Percentiles rank a stretch among this genome's conserved stretches.
Evolutionary conservation across 768 basidiomycete genomes (phyloP).

Genomic region (Macrocybe gigantea): DNA sequence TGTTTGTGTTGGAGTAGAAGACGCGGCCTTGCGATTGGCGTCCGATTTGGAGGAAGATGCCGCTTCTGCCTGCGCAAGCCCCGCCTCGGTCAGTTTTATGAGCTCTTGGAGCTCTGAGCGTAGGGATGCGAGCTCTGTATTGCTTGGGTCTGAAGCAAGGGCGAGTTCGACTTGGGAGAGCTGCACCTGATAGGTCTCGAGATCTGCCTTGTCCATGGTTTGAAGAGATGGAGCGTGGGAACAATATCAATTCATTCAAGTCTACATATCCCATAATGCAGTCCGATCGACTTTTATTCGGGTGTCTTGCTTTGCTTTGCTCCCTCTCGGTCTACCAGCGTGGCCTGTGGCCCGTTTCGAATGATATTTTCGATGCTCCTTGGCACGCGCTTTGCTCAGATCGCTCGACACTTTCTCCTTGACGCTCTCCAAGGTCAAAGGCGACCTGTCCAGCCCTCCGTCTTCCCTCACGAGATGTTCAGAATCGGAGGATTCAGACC

Average conservation of each 20-base stretch:
- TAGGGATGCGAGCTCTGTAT: conserved; percentile 66
- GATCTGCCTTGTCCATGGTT: conserved; percentile 61
- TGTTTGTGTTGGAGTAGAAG: conserved; percentile 43
- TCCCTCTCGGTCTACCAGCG: conserved; percentile 68
- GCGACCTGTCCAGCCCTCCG: conserved; percentile 13
- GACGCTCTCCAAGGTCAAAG: conserved; percentile 38
- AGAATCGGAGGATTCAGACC: background rate
- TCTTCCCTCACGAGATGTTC: too few relatives aligned
- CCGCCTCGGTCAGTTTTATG: conserved; percentile 71
- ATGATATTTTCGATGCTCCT: conserved; percentile 73
- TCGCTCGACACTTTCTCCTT: conserved; percentile 59
- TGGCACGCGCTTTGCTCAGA: conserved; percentile 50
- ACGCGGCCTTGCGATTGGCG: conserved; percentile 46
- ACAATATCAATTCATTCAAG: conserved; percentile 1
- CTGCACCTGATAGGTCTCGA: conserved; percentile 88
- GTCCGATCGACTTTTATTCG: conserved; percentile 54
- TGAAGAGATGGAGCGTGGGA: background rate
- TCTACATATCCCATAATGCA: conserved; percentile 49
- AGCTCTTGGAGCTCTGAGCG: conserved; percentile 78
- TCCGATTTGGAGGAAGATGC: conserved; percentile 58
- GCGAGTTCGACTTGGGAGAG: conserved; percentile 85
- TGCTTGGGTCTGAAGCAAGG: conserved; percentile 68
- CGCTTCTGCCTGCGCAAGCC: conserved; percentile 62
- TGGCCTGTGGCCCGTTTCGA: conserved; percentile 61
- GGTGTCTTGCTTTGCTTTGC: conserved; percentile 79